Evolutionary conservation across 192 early-diverging fungal species (phyloP).

Genomic region (Coemansia sp.): DNA sequence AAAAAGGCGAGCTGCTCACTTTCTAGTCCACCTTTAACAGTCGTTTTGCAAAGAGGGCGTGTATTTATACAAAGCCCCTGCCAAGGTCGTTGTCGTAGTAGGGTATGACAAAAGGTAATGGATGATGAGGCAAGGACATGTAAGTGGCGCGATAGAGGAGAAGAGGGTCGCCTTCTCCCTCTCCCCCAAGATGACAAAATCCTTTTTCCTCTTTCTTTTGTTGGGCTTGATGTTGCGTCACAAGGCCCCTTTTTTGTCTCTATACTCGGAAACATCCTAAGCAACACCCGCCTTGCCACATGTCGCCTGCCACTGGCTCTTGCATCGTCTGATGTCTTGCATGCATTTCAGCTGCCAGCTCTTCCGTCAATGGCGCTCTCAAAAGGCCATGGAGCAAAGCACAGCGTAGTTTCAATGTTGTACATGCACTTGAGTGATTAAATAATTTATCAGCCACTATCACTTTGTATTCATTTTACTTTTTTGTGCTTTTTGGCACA

Average conservation of each 20-base stretch:
- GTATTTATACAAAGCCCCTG: neutral
- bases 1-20: constrained; percentile 3
- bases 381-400: too few relatives aligned
- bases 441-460: too few relatives aligned
- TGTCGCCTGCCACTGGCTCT: neutral
- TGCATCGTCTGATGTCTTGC: neutral
- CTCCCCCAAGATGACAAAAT: neutral
- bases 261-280: constrained; percentile 4
- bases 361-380: neutral
- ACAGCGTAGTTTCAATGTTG: too few relatives aligned
- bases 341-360: neutral
- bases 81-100: too few relatives aligned
- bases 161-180: neutral
- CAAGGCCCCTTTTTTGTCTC: neutral
- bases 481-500: neutral
- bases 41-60: neutral
- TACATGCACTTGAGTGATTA: too few relatives aligned
- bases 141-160: neutral
- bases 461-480: too few relatives aligned
- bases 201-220: neutral
- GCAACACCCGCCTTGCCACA: neutral
- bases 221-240: neutral
- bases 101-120: too few relatives aligned
- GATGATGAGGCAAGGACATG: neutral
- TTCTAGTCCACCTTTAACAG: neutral